Base-by-base conservation (phyloP, 805 yeast species). In the Teunomyces stri region DNA sequence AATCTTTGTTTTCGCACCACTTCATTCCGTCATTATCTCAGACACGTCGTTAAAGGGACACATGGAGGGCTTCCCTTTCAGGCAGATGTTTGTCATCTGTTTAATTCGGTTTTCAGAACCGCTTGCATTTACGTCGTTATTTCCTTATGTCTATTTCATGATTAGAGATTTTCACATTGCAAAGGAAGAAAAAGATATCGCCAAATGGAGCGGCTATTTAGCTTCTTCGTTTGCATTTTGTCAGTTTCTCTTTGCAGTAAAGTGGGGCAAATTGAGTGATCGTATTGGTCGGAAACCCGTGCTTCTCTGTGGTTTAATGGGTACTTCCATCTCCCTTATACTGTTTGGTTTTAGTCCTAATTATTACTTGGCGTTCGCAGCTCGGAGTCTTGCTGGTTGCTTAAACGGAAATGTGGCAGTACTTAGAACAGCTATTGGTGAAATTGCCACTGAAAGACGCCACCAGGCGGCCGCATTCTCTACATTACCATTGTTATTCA, bases 401-500 rank as follows among this genome's bases (percentile, higher is more conserved):
- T 53, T 61, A 34, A 65, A 65, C 50, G 69, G 69, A 1, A 65
- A 64, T 31, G 50, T 65, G n/a, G 61, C 68, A 0, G 70, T 66
- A 10, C 46, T 64, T 31, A 50, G 70, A 41, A 66, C 70, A 3
- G 51, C 62, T 35, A 60, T 65, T 29, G 69, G 70, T 3, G 70
- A 66, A 51, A 54, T 66, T 7, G 69, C 61, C 13, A 57, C 56
- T 18, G 67, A 66, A 38, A 56, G 59, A 33, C 49, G 58, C 13
- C 70, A 65, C 45, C 70, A 66, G 38, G 57, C 65, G 1, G 39
- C 65, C 7, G 70, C 69, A 5, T 65, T 65, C 48, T 58, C 64
- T 3, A 57, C 60, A 4, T 51, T 66, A 12, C 70, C 70, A 7
- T 50, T 66, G n/a, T 52, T 65, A 30, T 65, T 61, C 60, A 66